Conservation (phyloP, 257 asterid genomes). For the Solanum verrucosum region DNA sequence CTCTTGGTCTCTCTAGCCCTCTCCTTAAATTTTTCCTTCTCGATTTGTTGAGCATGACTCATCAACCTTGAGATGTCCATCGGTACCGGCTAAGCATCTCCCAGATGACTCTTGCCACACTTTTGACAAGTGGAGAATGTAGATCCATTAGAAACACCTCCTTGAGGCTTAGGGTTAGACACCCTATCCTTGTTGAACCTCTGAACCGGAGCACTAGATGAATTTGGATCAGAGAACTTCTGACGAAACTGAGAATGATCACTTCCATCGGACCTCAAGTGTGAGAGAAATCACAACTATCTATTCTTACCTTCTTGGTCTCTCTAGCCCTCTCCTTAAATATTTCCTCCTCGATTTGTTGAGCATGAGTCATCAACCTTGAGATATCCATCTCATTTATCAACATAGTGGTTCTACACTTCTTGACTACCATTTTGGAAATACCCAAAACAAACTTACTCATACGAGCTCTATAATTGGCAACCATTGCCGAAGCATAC, state of each 20-base stretch:
- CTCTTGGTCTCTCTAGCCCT: not conserved
- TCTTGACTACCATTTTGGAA: not conserved
- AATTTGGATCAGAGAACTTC: too few relatives aligned
- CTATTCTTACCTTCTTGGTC: not conserved
- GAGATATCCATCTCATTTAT: not conserved
- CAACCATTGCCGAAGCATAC: not conserved
- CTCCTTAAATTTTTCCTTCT: not conserved
- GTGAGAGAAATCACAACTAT: not conserved
- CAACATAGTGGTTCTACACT: not conserved
- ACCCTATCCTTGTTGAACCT: not conserved
- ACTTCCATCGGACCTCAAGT: not conserved
- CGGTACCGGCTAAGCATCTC: not conserved
- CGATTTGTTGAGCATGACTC: not conserved
- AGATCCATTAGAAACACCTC: not conserved
- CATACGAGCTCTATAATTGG: not conserved
- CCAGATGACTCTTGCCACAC: not conserved
- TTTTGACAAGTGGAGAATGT: not conserved
- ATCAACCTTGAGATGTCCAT: not conserved
- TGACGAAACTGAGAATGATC: not conserved
- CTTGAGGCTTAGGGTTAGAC: not conserved
- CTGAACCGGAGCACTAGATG: not conserved
- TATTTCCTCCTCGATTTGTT: not conserved
- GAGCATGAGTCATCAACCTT: not conserved
- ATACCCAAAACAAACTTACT: not conserved
- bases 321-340: not conserved